A percentile compares a stretch with the other conserved stretches of the same genome.
Evolutionary conservation across 2,329 filamentous ascomycete species (phyloP).

Genomic region (Myriosclerotinia duriaeana): DNA sequence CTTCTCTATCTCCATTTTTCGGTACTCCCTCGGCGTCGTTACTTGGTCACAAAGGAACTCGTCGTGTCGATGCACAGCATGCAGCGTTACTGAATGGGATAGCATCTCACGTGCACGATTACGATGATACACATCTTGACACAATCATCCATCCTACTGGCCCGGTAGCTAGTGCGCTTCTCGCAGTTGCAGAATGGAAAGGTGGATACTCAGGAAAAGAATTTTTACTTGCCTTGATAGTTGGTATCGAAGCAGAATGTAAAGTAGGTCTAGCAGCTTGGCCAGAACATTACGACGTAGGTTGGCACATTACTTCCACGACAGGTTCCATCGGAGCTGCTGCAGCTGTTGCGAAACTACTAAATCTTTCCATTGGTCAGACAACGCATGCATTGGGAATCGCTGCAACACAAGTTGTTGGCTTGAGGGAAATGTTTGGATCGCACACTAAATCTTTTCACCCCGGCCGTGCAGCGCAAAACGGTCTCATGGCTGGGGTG

Average conservation of each 20-base stretch:
- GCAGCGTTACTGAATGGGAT: slow-evolving; percentile 56
- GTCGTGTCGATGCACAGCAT: slow-evolving; percentile 46
- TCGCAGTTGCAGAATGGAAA: slow-evolving; percentile 49
- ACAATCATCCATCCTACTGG: slow-evolving; percentile 57
- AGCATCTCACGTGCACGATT: slow-evolving; percentile 56
- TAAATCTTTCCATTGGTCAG: slow-evolving; percentile 44
- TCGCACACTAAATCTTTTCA: slow-evolving; percentile 57
- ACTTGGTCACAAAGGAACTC: slow-evolving; percentile 39
- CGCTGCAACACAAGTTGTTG: slow-evolving; percentile 53
- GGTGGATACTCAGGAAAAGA: slow-evolving; percentile 46
- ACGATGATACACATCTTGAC: slow-evolving; percentile 56
- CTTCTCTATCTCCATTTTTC: slow-evolving; percentile 37
- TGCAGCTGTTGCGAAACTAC: slow-evolving; percentile 51
- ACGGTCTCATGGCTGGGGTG: slow-evolving; percentile 49
- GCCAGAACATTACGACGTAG: slow-evolving; percentile 55
- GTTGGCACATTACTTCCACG: slow-evolving; percentile 55
- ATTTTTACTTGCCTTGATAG: slow-evolving; percentile 52
- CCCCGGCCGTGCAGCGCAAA: slow-evolving; percentile 53
- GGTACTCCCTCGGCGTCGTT: slow-evolving; percentile 41
- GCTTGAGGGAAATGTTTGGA: slow-evolving; percentile 56
- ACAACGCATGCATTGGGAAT: slow-evolving; percentile 53
- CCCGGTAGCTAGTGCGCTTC: slow-evolving; percentile 50
- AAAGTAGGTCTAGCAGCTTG: slow-evolving; percentile 53
- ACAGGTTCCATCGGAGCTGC: slow-evolving; percentile 54
- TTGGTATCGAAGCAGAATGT: slow-evolving; percentile 53